A percentile compares a stretch with the other conserved stretches of the same genome.
Evolutionary conservation across 1,284 basidiomycete genomes (phyloP).

Genomic region (Amylostereum chailletii): DNA sequence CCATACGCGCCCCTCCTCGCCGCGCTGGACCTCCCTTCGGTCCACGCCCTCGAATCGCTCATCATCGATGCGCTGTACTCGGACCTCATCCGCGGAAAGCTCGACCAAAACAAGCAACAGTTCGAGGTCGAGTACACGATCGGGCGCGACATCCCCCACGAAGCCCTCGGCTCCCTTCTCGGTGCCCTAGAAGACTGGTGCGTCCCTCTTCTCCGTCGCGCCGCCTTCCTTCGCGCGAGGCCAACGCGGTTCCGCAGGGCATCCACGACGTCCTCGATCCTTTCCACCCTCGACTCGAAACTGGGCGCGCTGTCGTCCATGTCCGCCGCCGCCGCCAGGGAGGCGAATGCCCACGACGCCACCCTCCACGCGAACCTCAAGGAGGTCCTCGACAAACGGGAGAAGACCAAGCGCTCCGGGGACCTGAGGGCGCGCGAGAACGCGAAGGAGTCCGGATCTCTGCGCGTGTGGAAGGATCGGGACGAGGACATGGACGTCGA

Average conservation of each 20-base stretch:
- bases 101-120: slow-evolving; percentile 83
- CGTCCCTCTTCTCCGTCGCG: slow-evolving; percentile 17
- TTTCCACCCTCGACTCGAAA: slow-evolving; percentile 49
- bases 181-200: slow-evolving; percentile 66
- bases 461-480: slow-evolving; percentile 17
- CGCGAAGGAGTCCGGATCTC: slow-evolving; percentile 19
- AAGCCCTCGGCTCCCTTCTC: slow-evolving; percentile 53
- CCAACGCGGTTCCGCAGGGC: slow-evolving; percentile 39
- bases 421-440: slow-evolving; percentile 14
- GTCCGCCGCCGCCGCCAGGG: slow-evolving; percentile 24
- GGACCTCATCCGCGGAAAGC: slow-evolving; percentile 79
- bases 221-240: neutral
- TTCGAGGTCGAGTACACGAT: slow-evolving; percentile 88
- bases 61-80: slow-evolving; percentile 95
- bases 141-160: slow-evolving; percentile 77
- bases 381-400: slow-evolving; percentile 47
- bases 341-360: slow-evolving; percentile 38
- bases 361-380: slow-evolving; percentile 36
- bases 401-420: slow-evolving; percentile 20
- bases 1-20: slow-evolving; percentile 62
- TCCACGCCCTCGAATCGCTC: slow-evolving; percentile 87
- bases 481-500: slow-evolving; percentile 44
- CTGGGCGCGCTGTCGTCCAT: slow-evolving; percentile 36
- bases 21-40: slow-evolving; percentile 61
- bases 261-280: slow-evolving; percentile 55